phyloP scores from a whole-genome alignment of 345 rosid genomes.

The Euphorbia lathyris region DNA sequence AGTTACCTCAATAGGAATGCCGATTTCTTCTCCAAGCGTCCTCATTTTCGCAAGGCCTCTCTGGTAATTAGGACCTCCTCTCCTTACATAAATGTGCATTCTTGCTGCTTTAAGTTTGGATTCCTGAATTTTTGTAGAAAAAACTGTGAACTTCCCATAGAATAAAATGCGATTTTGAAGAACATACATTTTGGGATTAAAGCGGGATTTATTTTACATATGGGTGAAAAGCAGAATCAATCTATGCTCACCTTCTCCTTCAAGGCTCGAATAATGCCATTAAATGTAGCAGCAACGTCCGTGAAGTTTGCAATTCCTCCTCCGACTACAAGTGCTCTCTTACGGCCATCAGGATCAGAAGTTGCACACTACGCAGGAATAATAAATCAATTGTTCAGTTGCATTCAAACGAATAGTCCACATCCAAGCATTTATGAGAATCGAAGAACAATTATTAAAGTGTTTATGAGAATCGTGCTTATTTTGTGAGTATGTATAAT shows the following conservation, averaged over 20 bases:
- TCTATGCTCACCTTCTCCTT: conserved; percentile 43
- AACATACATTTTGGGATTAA: not conserved
- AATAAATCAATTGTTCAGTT: not conserved
- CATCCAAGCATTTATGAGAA: no score
- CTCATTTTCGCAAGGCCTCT: conserved; percentile 87
- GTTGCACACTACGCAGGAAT: conserved; percentile 67
- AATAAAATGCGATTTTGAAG: not conserved
- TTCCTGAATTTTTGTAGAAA: conserved; percentile 37
- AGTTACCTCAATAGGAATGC: conserved; percentile 85
- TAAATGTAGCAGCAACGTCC: conserved; percentile 94
- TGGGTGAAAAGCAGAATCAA: not conserved
- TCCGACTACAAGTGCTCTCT: conserved; percentile 88
- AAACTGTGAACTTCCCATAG: not conserved
- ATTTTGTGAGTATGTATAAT: not conserved
- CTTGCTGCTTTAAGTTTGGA: conserved; percentile 71
- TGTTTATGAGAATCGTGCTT: not conserved
- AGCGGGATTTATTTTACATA: not conserved
- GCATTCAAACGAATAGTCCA: not conserved
- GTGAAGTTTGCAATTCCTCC: conserved; percentile 98
- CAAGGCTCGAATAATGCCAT: conserved; percentile 84
- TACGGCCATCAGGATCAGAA: conserved; percentile 77
- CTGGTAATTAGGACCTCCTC: conserved; percentile 84
- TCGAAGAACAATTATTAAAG: not conserved
- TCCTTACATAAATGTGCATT: conserved; percentile 62
- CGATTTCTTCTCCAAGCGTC: conserved; percentile 62